A percentile compares a stretch with the other conserved stretches of the same genome.
Evolutionary conservation across 805 yeast species (phyloP).

Genomic region (Starmerella tilneyi): DNA sequence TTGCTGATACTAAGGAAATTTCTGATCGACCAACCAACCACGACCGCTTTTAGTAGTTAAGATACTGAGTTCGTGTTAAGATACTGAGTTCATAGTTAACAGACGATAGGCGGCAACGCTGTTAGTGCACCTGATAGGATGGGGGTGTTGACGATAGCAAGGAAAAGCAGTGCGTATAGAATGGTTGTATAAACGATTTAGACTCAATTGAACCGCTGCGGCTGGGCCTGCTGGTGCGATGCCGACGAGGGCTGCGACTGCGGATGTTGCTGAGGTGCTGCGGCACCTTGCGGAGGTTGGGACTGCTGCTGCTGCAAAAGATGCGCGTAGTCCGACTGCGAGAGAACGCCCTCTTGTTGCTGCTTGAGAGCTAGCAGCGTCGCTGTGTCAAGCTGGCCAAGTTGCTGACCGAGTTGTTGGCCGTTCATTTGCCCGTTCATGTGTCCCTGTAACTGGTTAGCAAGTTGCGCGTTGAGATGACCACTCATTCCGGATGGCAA

Average conservation of each 20-base stretch:
- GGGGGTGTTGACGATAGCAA: no score
- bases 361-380: constrained; percentile 16
- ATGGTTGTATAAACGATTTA: no score
- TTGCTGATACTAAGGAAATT: constrained; percentile 22
- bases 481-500: constrained; percentile 7
- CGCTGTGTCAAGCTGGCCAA: constrained; percentile 15
- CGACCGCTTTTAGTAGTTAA: not conserved
- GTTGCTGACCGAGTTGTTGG: constrained; percentile 1
- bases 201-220: constrained; percentile 2
- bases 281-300: constrained; percentile 2
- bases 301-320: constrained; percentile 9
- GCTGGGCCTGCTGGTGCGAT: not conserved
- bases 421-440: not conserved
- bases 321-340: constrained; percentile 9
- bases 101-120: not conserved
- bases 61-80: not conserved
- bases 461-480: constrained; percentile 9
- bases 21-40: constrained; percentile 14
- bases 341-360: constrained; percentile 10
- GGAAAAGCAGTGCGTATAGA: not conserved
- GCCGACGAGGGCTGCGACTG: no score
- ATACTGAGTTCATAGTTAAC: not conserved
- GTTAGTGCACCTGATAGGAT: no score
- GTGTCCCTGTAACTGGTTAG: constrained; percentile 1
- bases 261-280: constrained; percentile 1